phyloP scores from a whole-genome alignment of 192 early-diverging fungal genomes.

The Helicostylum pulchrum region DNA sequence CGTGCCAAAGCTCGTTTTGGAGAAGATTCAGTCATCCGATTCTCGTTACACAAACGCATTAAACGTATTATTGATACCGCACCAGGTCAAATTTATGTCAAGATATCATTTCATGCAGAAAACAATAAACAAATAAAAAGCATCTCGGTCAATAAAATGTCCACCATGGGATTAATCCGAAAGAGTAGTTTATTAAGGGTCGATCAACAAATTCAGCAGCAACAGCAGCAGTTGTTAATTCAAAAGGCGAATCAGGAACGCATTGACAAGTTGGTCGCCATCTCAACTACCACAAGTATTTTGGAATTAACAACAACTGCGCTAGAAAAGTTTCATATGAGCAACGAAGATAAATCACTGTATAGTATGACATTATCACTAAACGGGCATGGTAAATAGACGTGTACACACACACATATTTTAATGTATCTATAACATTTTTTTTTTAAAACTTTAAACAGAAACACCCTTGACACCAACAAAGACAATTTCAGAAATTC shows the following conservation, averaged over 20 bases:
- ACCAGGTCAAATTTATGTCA: conserved; percentile 35
- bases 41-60: conserved; percentile 49
- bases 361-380: conserved; percentile 15
- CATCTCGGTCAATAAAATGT: neutral
- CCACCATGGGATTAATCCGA: conserved; percentile 5
- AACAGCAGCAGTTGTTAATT: neutral
- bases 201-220: neutral
- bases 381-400: no score
- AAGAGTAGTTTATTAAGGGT: conserved; percentile 14
- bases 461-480: conserved; percentile 8
- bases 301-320: conserved; percentile 44
- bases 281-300: conserved; percentile 40
- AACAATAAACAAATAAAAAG: neutral
- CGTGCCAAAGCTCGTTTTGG: conserved; percentile 24
- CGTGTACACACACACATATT: no score
- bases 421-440: no score
- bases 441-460: conserved; percentile 3
- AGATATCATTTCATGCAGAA: conserved; percentile 31
- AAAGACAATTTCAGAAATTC: conserved; percentile 19
- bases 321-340: conserved; percentile 49
- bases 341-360: conserved; percentile 31
- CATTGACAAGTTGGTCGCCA: conserved; percentile 42
- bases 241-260: conserved; percentile 14
- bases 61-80: conserved; percentile 29
- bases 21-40: conserved; percentile 45